Percentiles rank a stretch among this genome's conserved stretches.
Conservation (phyloP, 345 rosid genomes). For the Salix purpurea region DNA sequence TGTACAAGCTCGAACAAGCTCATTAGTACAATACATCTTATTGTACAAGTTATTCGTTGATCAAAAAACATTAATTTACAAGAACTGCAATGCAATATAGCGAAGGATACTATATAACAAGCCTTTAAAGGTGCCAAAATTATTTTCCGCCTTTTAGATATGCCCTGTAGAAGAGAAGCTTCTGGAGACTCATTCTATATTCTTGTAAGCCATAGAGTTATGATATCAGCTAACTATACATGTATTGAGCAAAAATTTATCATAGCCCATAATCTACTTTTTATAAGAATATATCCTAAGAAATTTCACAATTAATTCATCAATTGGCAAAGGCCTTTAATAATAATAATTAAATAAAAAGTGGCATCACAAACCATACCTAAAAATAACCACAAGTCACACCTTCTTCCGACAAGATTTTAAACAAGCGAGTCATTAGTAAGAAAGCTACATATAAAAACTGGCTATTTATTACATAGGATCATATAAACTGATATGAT, state of each 20-base stretch:
- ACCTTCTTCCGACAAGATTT: no score
- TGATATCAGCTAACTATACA: constrained; percentile 26
- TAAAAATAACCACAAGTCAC: no score
- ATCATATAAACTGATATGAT: no score
- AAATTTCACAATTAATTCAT: no score
- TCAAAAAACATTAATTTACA: constrained; percentile 4
- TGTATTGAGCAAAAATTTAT: constrained; percentile 5
- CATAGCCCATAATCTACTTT: background rate
- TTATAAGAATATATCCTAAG: no score
- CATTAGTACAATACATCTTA: background rate
- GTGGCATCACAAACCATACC: no score
- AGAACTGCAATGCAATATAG: background rate
- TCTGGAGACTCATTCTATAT: constrained; percentile 23
- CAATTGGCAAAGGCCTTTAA: no score
- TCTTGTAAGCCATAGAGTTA: constrained; percentile 20
- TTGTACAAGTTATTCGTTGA: background rate
- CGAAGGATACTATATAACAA: background rate
- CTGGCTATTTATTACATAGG: no score
- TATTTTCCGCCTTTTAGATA: background rate
- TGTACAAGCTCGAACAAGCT: no score
- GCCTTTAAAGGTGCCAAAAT: background rate
- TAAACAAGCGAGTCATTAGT: no score
- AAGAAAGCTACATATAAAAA: no score
- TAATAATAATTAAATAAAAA: no score
- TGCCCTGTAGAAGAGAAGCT: constrained; percentile 8